Base-by-base conservation (phyloP, 1,284 basidiomycete genomes). In the Hypsizygus ulmarius region DNA sequence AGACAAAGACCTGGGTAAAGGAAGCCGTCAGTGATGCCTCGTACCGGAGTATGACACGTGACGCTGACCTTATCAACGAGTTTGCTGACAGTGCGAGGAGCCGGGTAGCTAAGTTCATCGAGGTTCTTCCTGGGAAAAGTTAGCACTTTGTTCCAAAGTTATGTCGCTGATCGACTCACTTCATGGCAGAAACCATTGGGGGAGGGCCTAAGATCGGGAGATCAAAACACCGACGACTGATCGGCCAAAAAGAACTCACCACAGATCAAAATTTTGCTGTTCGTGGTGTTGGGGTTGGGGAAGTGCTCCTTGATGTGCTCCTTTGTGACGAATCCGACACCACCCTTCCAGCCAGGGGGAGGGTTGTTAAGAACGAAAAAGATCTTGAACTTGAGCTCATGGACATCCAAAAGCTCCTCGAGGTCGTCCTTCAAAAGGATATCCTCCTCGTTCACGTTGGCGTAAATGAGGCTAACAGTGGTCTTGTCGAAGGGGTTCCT, bases 131-230 rank as follows among this genome's bases (percentile, higher is more conserved):
- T 93, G 54, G 34, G 10, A 42, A 30, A 16, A 41, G 39, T 42
- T 11, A 30, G 43, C 14, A 57, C 33, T 53, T 45, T 48, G 4
- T 28, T 49, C 42, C 21, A 46, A 27, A 38, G 40, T 53, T 33
- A 58, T 43, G 33, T 49, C 15, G 16, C 11, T 35, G 33, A 48
- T 9, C 36, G 10, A 74, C 85, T 69, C 63, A 91, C 90, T 97
- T 97, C 93, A 98, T 97, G 39, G 94, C 96, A 45, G 75, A 78
- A 66, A 97, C 86, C 96, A 98, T 98, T 6, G 95, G 95, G 16
- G 95, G 94, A 49, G 96, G 96, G 42, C 92, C 86, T 86, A 25
- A 40, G 21, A 19, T 3, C 35, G 54, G 18, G 56, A 54, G n/a
- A 49, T 28, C 18, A 34, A 28, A 41, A 37, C 6, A 36, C 3